These are phyloP conservation scores for Colletotrichum lindemuthianum DNA, from an alignment of 2,329 filamentous ascomycete genomes.

Conservation along the genomic window DNA sequence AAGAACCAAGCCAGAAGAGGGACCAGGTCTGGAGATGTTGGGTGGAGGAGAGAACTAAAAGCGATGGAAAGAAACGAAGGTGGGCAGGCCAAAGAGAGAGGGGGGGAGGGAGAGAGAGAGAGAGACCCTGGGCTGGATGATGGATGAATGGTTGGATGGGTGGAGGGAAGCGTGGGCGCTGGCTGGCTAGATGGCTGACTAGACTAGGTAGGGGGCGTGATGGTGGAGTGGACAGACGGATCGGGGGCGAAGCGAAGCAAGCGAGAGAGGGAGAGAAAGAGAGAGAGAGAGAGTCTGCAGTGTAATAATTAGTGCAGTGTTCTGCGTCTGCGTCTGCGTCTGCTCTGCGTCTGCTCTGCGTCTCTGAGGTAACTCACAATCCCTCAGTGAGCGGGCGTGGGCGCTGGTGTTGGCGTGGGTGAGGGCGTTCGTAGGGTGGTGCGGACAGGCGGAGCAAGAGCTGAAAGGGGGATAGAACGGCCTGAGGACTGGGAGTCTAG, in stretches of 20 bases:
- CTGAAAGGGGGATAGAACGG: constrained; percentile 23
- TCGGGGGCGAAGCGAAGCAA: constrained; percentile 24
- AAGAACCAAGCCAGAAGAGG: constrained; percentile 4
- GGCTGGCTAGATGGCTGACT: constrained; percentile 1
- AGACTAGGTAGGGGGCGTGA: constrained; percentile 13
- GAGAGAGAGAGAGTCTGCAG: neutral
- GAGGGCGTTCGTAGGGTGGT: constrained; percentile 20
- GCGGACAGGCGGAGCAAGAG: constrained; percentile 28
- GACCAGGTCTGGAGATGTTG: constrained; percentile 24
- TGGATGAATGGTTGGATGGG: neutral
- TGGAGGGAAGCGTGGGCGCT: constrained; percentile 20
- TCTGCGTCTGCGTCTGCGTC: neutral
- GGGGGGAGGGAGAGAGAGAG: neutral
- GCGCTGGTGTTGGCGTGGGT: neutral
- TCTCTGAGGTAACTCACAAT: too few relatives aligned
- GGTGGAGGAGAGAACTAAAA: constrained; percentile 18
- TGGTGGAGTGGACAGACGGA: constrained; percentile 21
- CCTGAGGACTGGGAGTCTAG: neutral
- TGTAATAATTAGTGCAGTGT: too few relatives aligned
- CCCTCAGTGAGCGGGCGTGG: neutral
- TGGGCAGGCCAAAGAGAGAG: constrained; percentile 21
- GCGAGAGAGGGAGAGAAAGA: constrained; percentile 15
- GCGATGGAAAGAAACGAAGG: constrained; percentile 31
- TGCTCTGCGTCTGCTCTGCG: too few relatives aligned
- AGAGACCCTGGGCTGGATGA: constrained; percentile 10